Percentiles rank a stretch among this genome's conserved stretches.
Evolutionary conservation across 768 basidiomycete genomes (phyloP).

Genomic region (Cytidiella melzeri): DNA sequence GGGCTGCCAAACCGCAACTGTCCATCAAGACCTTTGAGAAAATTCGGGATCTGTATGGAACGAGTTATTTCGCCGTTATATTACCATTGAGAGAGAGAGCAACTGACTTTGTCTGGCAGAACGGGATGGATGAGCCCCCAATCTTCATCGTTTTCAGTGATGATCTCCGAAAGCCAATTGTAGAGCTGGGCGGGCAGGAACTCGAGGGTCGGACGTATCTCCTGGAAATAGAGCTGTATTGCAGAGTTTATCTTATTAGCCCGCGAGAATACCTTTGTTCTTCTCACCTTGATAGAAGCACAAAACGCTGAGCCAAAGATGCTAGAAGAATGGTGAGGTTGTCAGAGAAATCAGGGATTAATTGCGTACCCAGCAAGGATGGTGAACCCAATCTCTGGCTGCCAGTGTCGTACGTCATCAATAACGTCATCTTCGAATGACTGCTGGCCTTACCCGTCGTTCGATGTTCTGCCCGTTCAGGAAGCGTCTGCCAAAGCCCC

Average conservation of each 20-base stretch:
- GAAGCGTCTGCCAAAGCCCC: conserved; percentile 20
- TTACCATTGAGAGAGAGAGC: background rate
- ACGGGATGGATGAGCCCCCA: conserved; percentile 22
- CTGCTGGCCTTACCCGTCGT: conserved; percentile 10
- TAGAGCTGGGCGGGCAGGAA: conserved; percentile 20
- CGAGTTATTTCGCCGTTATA: background rate
- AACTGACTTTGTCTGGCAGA: conserved; percentile 19
- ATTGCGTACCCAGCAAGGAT: conserved; percentile 20
- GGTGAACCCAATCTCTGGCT: conserved; percentile 21
- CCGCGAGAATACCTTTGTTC: background rate
- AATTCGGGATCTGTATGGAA: conserved; percentile 20
- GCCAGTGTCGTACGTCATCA: background rate
- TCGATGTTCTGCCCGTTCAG: conserved; percentile 17
- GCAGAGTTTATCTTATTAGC: too few species aligned
- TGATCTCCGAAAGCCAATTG: conserved; percentile 20
- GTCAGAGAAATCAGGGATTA: background rate
- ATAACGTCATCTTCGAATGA: background rate
- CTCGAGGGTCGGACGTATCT: conserved; percentile 19
- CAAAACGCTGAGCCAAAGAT: conserved; percentile 25
- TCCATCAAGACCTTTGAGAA: conserved; percentile 19
- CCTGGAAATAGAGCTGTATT: conserved; percentile 21
- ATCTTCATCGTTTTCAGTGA: conserved; percentile 21
- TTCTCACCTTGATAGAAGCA: conserved; percentile 20
- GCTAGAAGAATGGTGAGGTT: conserved; percentile 2
- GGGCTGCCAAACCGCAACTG: conserved; percentile 19